phyloP scores from a whole-genome alignment of 75 land plant genomes.

The Sequoia sempervirens region DNA sequence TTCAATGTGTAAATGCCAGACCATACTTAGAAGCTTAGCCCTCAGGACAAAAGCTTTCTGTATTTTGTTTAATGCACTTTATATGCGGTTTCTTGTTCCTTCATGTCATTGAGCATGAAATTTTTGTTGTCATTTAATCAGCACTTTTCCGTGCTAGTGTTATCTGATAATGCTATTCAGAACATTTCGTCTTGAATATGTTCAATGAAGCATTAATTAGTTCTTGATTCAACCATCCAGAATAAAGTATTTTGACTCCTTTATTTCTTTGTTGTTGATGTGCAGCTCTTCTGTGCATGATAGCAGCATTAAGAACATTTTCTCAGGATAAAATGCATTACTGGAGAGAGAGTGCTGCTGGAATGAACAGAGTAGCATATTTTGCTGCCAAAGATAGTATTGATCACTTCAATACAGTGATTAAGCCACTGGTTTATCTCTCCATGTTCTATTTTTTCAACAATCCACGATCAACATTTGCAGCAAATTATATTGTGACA shows the following conservation, averaged over 20 bases:
- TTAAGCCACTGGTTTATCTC: conserved; percentile 88
- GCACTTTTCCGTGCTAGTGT: background rate
- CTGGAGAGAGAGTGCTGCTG: conserved; percentile 90
- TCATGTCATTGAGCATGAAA: background rate
- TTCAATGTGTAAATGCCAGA: conserved; percentile 76
- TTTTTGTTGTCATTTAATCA: background rate
- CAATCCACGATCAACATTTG: conserved; percentile 85
- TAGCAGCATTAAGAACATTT: conserved; percentile 87
- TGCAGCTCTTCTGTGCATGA: conserved; percentile 89
- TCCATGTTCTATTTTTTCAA: conserved; percentile 96
- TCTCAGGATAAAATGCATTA: conserved; percentile 78
- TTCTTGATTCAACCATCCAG: background rate
- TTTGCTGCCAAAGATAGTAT: conserved; percentile 84
- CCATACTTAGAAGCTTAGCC: background rate
- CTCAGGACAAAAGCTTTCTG: background rate
- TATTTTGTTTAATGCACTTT: background rate
- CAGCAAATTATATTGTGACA: conserved; percentile 68
- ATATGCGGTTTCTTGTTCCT: background rate
- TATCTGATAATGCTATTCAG: background rate
- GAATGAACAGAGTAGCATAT: conserved; percentile 86
- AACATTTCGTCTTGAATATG: background rate
- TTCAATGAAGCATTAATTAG: background rate
- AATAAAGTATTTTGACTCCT: background rate
- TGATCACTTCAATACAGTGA: conserved; percentile 73
- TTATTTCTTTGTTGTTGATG: background rate